Base-by-base conservation (phyloP, 106 monocot genomes). In the Dioscorea zingiberensis region DNA sequence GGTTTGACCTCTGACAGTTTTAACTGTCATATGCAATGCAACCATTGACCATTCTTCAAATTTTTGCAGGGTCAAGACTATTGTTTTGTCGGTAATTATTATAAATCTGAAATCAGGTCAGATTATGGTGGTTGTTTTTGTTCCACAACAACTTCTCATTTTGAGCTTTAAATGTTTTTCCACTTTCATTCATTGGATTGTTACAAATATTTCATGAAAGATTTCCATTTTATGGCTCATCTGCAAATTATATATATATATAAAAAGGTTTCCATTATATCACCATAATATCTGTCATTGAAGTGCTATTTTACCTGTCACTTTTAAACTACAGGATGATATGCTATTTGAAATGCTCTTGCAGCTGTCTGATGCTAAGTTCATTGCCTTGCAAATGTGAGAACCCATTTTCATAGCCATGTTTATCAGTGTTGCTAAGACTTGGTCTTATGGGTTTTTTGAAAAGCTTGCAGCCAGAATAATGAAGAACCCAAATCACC, bases 341-440 rank as follows among this genome's bases (percentile, higher is more conserved):
- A 74, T 91, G 81, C 63, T 95, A 28, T 91, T 95, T 71, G 72
- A 64, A 70, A 85, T 95, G 71, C 83, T 95, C 14, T 70, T 95
- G 76, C 76, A 73, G 66, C 77, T 91, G 44, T 44, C 83, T 38
- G 87, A 91, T 72, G 69, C 74, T 64, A 78, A 85, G 25, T 67
- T 70, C 51, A 59, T 63, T 55, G 18, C 51, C 45, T 70, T 68
- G 54, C 69, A 84, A 59, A 69, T 49, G 90, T 90, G 62, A 84
- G 90, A 17, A 65, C 12, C 60, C 67, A 22, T 13, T 46, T 44
- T 7, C 4, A 7, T 26, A 51, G 8, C 58, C 25, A 55, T 27
- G 25, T 4, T 38, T 19, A n/a, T 54, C 6, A 30, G 32, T 28
- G 3, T 29, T 1, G 6, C 16, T 7, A 29, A 4, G 12, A n/a